Base-by-base conservation (phyloP, 129 eudicot species). In the Artemisia annua region DNA sequence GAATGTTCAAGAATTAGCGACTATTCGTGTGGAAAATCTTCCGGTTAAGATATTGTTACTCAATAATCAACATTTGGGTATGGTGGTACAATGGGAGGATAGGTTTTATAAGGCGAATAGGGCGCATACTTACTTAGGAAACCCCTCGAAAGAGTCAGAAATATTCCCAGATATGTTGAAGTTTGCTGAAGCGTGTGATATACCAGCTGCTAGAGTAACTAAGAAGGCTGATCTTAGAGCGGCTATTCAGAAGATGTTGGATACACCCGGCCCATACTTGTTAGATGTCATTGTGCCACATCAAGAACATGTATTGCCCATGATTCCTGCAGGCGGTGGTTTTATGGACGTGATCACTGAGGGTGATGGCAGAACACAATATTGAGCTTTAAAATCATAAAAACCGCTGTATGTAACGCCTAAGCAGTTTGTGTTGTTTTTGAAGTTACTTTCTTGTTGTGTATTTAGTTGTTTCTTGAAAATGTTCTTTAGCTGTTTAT, bases 1-100 rank as follows among this genome's bases (percentile, higher is more conserved):
- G 96, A 89, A 86, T 46, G 89, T 86, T 12, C 96, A 89, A 52
- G 96, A 89, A 67, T 80, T 89, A 75, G 96, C 96, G 0, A 89
- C 96, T 0, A 84, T 89, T 30, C 73, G 82, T 1, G 89, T 83
- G 51, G 89, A 87, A 11, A 86, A 89, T 72, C 86, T 89, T 14
- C 96, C 96, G 0, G 84, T 89, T 2, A 89, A 89, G 78, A 78
- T 84, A 44, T 13, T 84, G 54, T 32, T 84, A 53, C 70, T 84
- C n/a, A 84, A 84, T n/a, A 84, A 84, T 48, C 88, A 84, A 48
- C 88, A 84, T 59, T 78, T 84, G 69, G 85, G 85, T 69, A 84
- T 84, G 85, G 85, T 81, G 53, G 88, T 84, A 48, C 88, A 84
- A 13, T 81, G 88, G 85, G 88, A 84, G 65, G 88, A 84, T 71